Evolutionary conservation across 768 basidiomycete genomes (phyloP).

Genomic region (Punctularia strigosozonata): DNA sequence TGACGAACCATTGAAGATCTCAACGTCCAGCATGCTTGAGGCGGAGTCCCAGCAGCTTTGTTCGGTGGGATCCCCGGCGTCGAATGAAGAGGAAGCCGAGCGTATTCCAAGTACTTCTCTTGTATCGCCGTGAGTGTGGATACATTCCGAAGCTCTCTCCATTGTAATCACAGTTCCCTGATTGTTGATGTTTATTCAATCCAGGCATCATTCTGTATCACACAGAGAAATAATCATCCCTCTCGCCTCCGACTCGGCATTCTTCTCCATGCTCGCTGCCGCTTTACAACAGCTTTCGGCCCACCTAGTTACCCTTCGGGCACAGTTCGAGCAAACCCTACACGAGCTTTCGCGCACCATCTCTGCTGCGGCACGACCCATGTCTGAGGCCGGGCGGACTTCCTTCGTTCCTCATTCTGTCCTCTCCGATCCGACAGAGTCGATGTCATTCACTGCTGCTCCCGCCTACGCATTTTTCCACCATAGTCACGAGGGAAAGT

Average conservation of each 20-base stretch:
- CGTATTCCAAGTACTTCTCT: too few relatives aligned
- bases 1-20: slow-evolving; percentile 4
- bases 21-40: too few relatives aligned
- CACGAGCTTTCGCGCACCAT: slow-evolving; percentile 33
- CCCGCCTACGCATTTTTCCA: slow-evolving; percentile 1
- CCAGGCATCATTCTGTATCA: too few relatives aligned
- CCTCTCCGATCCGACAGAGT: slow-evolving; percentile 13
- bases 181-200: too few relatives aligned
- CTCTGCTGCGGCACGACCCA: slow-evolving; percentile 21
- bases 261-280: slow-evolving; percentile 63
- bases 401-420: slow-evolving; percentile 18
- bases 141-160: too few relatives aligned
- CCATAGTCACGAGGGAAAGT: slow-evolving; percentile 14
- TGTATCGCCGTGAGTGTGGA: too few relatives aligned
- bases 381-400: slow-evolving; percentile 20
- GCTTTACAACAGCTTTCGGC: slow-evolving; percentile 42
- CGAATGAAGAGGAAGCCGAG: too few relatives aligned
- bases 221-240: slow-evolving; percentile 58
- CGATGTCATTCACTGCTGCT: slow-evolving; percentile 6
- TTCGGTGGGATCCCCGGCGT: too few relatives aligned
- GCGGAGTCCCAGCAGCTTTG: too few relatives aligned
- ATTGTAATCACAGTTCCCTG: too few relatives aligned
- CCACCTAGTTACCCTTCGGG: slow-evolving; percentile 39
- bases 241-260: slow-evolving; percentile 67
- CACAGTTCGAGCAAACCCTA: slow-evolving; percentile 34